Base-by-base conservation (phyloP, 768 basidiomycete species). In the Leccinum aurantiacum region DNA sequence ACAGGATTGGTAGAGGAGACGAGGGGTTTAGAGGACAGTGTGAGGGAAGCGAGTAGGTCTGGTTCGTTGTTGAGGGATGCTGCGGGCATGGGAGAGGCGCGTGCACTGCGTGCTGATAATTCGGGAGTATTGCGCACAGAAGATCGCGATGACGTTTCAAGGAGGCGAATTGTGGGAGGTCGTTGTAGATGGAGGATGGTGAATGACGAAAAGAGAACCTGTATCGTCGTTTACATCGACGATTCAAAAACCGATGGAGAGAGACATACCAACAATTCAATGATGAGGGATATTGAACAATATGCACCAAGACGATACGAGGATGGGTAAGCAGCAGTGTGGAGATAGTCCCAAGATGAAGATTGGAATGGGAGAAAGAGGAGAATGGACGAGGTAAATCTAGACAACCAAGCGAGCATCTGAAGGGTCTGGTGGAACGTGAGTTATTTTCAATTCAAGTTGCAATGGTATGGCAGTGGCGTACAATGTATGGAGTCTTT, bases 141-240 rank as follows among this genome's bases (percentile, higher is more conserved):
- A 14, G 77, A 60, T 2, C 76, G 67, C 52, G 65, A 44, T n/a
- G 80, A 79, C 8, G 84, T 81, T 66, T 88, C 82, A 49, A 91
- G 80, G 25, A 93, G 82, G 48, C 88, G 86, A 54, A 93, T 84
- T 2, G 83, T 68, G 10, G 90, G 89, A 1, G 91, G 88, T 17
- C 82, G 85, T 59, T 87, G 86, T 6, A 91, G 70, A 38, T 81
- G 84, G 35, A 93, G 77, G 15, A 83, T 76, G 53, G 79, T 75
- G 59, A 77, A 81, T 4, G 87, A 90, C 33, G 76, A 68, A 11
- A 77, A 64, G 56, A 82, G 74, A 48, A 82, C 75, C 90, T 91
- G 27, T 91, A 27, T 53, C 49, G 51, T 50, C 11, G 57, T 57
- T 60, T 56, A 31, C 35, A 33, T 64, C 19, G 52, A 51, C 46